Evolutionary conservation across 345 rosid species (phyloP).

Genomic region (Syzygium jambos): DNA sequence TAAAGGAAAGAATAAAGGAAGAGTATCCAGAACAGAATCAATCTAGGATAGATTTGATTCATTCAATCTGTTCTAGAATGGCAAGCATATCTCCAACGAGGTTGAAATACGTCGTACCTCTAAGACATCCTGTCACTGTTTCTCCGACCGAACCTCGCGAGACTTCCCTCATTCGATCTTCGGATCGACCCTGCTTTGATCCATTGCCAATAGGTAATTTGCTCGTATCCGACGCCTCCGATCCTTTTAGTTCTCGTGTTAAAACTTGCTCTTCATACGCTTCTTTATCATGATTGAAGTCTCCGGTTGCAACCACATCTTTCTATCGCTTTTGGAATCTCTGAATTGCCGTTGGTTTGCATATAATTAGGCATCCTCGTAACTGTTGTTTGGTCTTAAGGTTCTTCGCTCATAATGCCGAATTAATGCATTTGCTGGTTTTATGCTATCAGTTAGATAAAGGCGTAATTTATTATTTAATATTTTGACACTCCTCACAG

Average conservation of each 20-base stretch:
- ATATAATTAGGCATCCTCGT: neutral
- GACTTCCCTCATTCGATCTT: neutral
- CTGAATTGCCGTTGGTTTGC: neutral
- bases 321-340: neutral
- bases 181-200: neutral
- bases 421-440: neutral
- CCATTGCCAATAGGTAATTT: neutral
- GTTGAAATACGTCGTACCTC: no score
- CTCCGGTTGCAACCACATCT: neutral
- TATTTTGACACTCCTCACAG: no score
- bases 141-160: neutral
- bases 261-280: neutral
- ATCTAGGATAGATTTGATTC: no score
- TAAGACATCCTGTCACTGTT: no score
- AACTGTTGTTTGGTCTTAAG: neutral
- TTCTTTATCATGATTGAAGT: neutral
- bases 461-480: no score
- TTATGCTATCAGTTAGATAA: no score
- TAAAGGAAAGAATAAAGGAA: no score
- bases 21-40: no score
- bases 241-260: neutral
- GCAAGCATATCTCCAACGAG: no score
- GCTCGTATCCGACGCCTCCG: neutral
- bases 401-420: neutral
- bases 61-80: no score